These are phyloP conservation scores for Komagataella mondaviorum DNA, from an alignment of 805 yeast genomes.

Conservation along the genomic window DNA sequence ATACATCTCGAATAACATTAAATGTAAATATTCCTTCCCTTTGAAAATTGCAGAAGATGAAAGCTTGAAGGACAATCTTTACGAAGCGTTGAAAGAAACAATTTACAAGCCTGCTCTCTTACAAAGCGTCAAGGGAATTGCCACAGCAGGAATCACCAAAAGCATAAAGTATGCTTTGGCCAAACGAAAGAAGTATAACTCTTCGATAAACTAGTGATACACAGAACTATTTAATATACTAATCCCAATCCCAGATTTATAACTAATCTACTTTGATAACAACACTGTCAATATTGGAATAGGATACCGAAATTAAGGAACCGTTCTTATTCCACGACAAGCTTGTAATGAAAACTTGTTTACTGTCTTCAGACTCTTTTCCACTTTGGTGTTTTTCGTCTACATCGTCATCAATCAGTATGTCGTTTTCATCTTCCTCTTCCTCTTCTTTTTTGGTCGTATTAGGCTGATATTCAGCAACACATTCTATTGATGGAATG, in stretches of 20 bases:
- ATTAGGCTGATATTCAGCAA: neutral
- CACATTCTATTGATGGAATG: neutral
- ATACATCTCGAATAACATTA: constrained; percentile 12
- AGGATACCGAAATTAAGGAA: constrained; percentile 1
- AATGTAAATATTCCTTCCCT: constrained; percentile 19
- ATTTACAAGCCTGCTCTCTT: constrained; percentile 57
- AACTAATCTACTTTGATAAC: neutral
- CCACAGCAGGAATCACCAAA: constrained; percentile 74
- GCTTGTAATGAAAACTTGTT: neutral
- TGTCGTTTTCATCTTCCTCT: neutral
- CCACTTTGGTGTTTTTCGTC: neutral
- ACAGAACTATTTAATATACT: neutral
- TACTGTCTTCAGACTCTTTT: neutral
- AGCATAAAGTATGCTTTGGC: constrained; percentile 66
- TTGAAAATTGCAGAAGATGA: constrained; percentile 28
- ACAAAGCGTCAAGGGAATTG: constrained; percentile 72
- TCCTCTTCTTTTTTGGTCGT: neutral
- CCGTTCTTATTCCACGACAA: constrained; percentile 1
- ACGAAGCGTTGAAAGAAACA: constrained; percentile 32
- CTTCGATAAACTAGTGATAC: constrained; percentile 1
- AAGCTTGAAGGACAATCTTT: constrained; percentile 20
- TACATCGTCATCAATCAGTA: neutral
- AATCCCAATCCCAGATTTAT: neutral
- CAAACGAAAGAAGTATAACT: constrained; percentile 30
- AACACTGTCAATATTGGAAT: constrained; percentile 1